These are phyloP conservation scores for Aureobasidium sp. DNA, from an alignment of 2,329 filamentous ascomycete genomes.

Conservation along the genomic window DNA sequence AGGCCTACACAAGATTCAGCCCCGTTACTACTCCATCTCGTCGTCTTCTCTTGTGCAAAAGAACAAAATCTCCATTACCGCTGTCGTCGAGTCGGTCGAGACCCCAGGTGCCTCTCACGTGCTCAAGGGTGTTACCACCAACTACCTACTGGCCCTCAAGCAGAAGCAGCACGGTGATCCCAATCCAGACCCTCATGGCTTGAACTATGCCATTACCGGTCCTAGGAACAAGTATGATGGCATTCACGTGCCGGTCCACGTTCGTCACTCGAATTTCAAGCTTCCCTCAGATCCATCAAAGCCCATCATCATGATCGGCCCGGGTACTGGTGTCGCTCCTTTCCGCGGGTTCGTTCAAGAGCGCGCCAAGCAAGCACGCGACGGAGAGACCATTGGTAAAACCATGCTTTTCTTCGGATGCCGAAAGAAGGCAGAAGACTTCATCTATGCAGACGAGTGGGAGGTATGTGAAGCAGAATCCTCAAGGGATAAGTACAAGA, in stretches of 20 bases:
- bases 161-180: constrained; percentile 91
- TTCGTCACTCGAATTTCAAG: constrained; percentile 99
- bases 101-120: constrained; percentile 69
- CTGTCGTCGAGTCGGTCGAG: constrained; percentile 78
- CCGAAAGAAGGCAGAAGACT: constrained; percentile 80
- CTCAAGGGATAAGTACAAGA: neutral
- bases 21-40: constrained; percentile 98
- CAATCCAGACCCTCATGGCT: constrained; percentile 71
- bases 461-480: constrained; percentile 55
- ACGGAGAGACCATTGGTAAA: constrained; percentile 75
- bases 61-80: constrained; percentile 90
- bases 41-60: constrained; percentile 92
- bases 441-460: constrained; percentile 87
- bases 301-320: constrained; percentile 92
- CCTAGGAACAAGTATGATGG: constrained; percentile 97
- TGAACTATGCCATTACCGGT: constrained; percentile 79
- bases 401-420: constrained; percentile 95
- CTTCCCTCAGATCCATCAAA: constrained; percentile 90
- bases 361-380: constrained; percentile 71
- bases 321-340: constrained; percentile 91
- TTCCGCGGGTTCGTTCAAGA: constrained; percentile 96
- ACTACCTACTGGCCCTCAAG: constrained; percentile 90
- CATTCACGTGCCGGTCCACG: constrained; percentile 87
- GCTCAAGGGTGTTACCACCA: constrained; percentile 92
- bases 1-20: constrained; percentile 88